Conservation (phyloP, 345 rosid species). For the Kernera saxatilis region DNA sequence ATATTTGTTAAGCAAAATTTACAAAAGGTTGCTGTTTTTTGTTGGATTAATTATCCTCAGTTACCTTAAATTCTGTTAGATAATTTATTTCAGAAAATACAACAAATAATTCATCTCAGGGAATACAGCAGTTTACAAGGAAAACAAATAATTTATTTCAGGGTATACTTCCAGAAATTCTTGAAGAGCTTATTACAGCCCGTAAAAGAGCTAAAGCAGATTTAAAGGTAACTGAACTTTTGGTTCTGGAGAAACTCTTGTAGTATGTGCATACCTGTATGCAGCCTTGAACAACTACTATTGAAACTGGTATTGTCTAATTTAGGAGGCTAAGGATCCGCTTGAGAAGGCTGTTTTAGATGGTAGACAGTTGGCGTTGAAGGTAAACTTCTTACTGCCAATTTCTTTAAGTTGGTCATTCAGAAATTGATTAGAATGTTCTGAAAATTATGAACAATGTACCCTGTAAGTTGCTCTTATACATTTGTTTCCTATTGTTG, state of each 20-base stretch:
- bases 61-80: background rate
- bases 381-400: conserved; percentile 42
- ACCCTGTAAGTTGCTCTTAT: background rate
- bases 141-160: conserved; percentile 30
- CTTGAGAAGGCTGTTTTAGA: conserved; percentile 94
- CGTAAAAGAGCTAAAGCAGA: conserved; percentile 97
- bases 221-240: conserved; percentile 54
- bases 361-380: conserved; percentile 92
- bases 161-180: conserved; percentile 99
- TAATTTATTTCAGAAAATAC: background rate
- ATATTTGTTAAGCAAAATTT: conserved; percentile 80
- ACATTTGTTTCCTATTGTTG: conserved; percentile 1
- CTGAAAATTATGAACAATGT: background rate
- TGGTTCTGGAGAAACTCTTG: background rate
- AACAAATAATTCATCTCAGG: background rate
- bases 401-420: background rate
- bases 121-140: background rate
- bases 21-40: conserved; percentile 57
- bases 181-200: conserved; percentile 85
- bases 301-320: conserved; percentile 11
- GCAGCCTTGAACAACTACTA: background rate
- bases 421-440: background rate
- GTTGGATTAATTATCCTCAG: background rate
- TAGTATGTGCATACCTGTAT: conserved; percentile 1
- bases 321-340: conserved; percentile 94